Evolutionary conservation across 345 rosid genomes (phyloP), one percentile per base, ranked within the genome.

Genomic region (Eucalyptus paniculata): DNA sequence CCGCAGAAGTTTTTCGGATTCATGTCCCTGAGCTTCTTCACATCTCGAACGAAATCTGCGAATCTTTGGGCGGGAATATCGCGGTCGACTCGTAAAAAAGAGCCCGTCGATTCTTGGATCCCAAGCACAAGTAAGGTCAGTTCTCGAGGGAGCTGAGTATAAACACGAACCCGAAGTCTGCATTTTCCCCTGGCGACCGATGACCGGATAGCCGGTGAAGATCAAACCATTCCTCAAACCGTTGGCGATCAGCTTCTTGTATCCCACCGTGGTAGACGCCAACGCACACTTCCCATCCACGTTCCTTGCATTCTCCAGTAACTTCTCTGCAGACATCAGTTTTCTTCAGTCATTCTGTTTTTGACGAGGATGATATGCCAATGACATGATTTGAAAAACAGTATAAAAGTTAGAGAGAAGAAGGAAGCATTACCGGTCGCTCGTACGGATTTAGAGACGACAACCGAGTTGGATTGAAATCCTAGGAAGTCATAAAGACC

Each of bases 81-180:
- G 98, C 98, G 0, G 98, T 97, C 32, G 97, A 87, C 90, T 97
- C 99, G 24, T 92, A 97, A 89, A 97, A 91, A 92, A 93, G 56
- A 97, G 96, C 17, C 98, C 99, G 4, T 92, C 88, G 86, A 95
- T 94, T 89, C 96, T 93, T 4, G 98, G 98, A 85, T 97, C 98
- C 98, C 99, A 97, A 16, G 97, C 86, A 47, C 99, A 97, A 5
- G 95, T 89, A 9, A 88, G 37, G 50, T 94, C 95, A 8, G 90
- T 89, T 87, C 95, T 92, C 15, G 88, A 3, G 10, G 91, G 40
- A 18, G 98, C 86, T 9, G 99, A 94, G 87, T 97, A 95, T 53
- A 97, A 92, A 47, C 99, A 97, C 45, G 99, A 95, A 10, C 99
- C 99, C 0, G 99, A 97, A 16, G 95, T 90, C 88, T 97, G 99